A percentile compares a stretch with the other conserved stretches of the same genome.
These are phyloP conservation scores for Melanomma pulvis-pyrius DNA, from an alignment of 495 filamentous ascomycete genomes.

Conservation along the genomic window DNA sequence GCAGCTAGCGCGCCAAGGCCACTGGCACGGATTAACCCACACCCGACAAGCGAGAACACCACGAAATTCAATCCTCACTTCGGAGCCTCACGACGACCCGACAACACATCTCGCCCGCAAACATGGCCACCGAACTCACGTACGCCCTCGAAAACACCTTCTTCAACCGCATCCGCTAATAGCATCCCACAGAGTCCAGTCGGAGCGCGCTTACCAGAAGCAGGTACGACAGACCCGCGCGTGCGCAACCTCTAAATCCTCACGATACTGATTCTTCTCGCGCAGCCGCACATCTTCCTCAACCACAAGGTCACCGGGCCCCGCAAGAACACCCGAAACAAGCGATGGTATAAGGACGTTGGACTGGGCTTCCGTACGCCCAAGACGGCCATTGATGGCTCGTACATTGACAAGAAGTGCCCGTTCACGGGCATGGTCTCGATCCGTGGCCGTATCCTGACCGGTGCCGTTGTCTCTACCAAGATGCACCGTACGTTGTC, in stretches of 20 bases:
- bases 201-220: slow-evolving; percentile 97
- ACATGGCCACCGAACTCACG: slow-evolving; percentile 96
- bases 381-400: slow-evolving; percentile 95
- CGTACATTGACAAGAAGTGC: slow-evolving; percentile 99
- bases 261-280: slow-evolving; percentile 17
- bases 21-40: slow-evolving; percentile 6
- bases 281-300: slow-evolving; percentile 98
- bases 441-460: slow-evolving; percentile 99
- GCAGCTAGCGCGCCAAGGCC: no score
- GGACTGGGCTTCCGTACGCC: slow-evolving; percentile 98
- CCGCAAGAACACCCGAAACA: slow-evolving; percentile 78
- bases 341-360: slow-evolving; percentile 99
- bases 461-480: slow-evolving; percentile 96
- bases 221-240: slow-evolving; percentile 19
- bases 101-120: slow-evolving; percentile 57
- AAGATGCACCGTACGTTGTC: slow-evolving; percentile 95
- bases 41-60: slow-evolving; percentile 1
- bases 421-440: slow-evolving; percentile 97
- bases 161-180: slow-evolving; percentile 11
- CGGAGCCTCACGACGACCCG: slow-evolving; percentile 12
- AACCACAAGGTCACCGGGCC: slow-evolving; percentile 67
- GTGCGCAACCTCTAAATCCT: background rate
- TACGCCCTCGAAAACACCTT: slow-evolving; percentile 1
- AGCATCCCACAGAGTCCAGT: slow-evolving; percentile 67
- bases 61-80: background rate